Evolutionary conservation across 176 grass and related monocot genomes (phyloP).

Genomic region (Rhynchospora pubera): DNA sequence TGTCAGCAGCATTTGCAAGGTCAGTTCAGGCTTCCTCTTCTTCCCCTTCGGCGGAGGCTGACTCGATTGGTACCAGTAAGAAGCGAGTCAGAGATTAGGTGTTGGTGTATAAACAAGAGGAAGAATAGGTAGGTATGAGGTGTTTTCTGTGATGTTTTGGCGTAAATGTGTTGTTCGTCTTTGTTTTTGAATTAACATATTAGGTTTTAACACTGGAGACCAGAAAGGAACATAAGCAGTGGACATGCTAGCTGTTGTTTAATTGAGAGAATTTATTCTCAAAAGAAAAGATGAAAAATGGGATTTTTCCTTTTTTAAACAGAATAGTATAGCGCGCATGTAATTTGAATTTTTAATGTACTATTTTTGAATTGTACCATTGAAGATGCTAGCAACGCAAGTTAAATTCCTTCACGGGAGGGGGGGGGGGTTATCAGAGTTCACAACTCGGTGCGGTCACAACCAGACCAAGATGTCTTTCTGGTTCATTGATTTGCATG

Average conservation of each 20-base stretch:
- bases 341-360: background rate
- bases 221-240: background rate
- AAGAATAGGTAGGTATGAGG: conserved; percentile 9
- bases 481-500: background rate
- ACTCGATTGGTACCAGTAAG: conserved; percentile 45
- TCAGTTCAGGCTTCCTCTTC: conserved; percentile 42
- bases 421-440: too few species aligned
- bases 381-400: background rate
- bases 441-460: background rate
- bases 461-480: background rate
- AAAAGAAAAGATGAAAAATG: background rate
- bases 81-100: conserved; percentile 19
- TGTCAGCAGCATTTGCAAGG: conserved; percentile 52
- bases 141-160: conserved; percentile 3
- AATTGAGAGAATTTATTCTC: background rate
- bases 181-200: conserved; percentile 1
- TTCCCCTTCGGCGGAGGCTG: conserved; percentile 36
- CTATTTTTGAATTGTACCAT: background rate
- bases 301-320: background rate
- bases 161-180: conserved; percentile 5
- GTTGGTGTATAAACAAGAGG: background rate
- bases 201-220: background rate
- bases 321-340: background rate
- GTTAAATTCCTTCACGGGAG: background rate
- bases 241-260: background rate